Base-by-base conservation (phyloP, 2,329 filamentous ascomycete species). In the Aspergillus sp. region DNA sequence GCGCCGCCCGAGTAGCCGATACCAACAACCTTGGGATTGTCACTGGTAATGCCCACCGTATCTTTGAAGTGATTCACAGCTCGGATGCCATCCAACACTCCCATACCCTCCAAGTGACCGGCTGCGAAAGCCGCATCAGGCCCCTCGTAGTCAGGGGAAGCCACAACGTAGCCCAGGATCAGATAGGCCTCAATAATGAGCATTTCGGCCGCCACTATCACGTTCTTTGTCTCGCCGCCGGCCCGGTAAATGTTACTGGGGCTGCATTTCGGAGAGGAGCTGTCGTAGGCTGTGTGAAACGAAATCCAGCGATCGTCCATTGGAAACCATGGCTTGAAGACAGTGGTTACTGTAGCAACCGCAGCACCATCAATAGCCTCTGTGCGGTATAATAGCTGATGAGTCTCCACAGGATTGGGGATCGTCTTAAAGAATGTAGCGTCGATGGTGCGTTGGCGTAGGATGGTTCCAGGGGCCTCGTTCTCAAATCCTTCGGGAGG, bases 1-100 rank as follows among this genome's bases (percentile, higher is more conserved):
- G 66, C 61, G 5, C 72, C 72, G 4, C 73, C 73, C 0, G 67
- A 72, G 43, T 75, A 76, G 0, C 73, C 73, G 60, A 65, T 70
- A 19, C 72, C 53, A 5, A 65, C 63, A 29, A 48, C 41, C 34
- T 42, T 44, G 5, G 48, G 49, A 0, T 29, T 36, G 11, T 26
- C 17, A 3, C 16, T 43, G 10, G 35, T 29, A 11, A 52, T 32
- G 11, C 41, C n/a, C n/a, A n/a, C 42, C 6, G 51, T 32, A 0
- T 28, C 32, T 4, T 37, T 14, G 26, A 65, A 56, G 6, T 44
- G 53, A 0, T 58, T 49, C 10, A 65, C 65, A 7, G 19, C 19
- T 5, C 68, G 61, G 8, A 69, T 53, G 1, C 50, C 50, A 44
- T 71, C 62, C 15, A 69, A 42, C 4, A 61, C 64, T 1, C 62